phyloP scores from a whole-genome alignment of 495 filamentous ascomycete genomes.

The Lindgomyces ingoldianus region DNA sequence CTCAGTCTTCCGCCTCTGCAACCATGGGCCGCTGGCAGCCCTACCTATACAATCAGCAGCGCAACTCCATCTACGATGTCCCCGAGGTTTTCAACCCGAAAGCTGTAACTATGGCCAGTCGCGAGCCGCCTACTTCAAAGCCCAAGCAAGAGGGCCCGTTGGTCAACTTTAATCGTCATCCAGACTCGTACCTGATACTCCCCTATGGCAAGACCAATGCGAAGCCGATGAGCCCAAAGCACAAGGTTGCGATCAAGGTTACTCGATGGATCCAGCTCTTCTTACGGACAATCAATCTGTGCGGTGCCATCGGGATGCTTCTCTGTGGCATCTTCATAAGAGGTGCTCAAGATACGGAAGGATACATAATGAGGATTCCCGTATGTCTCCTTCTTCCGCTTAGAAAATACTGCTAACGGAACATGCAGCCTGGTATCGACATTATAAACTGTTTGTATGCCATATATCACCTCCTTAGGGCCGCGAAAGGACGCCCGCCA shows the following conservation, averaged over 20 bases:
- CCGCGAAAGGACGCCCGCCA: slow-evolving; percentile 66
- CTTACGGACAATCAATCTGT: slow-evolving; percentile 63
- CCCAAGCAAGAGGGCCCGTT: slow-evolving; percentile 72
- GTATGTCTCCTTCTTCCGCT: slow-evolving; percentile 52
- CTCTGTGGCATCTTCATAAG: slow-evolving; percentile 72
- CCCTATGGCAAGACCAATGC: slow-evolving; percentile 55
- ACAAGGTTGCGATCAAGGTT: slow-evolving; percentile 68
- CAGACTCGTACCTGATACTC: slow-evolving; percentile 61
- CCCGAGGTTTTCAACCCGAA: slow-evolving; percentile 77
- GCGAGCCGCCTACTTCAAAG: slow-evolving; percentile 55
- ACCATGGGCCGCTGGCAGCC: slow-evolving; percentile 55
- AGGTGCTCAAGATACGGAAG: slow-evolving; percentile 58
- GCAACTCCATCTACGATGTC: slow-evolving; percentile 52
- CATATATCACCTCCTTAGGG: slow-evolving; percentile 71
- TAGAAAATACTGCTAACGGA: slow-evolving; percentile 4
- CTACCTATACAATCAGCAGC: slow-evolving; percentile 71
- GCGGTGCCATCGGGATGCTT: slow-evolving; percentile 68
- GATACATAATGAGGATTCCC: slow-evolving; percentile 76
- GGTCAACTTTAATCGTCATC: slow-evolving; percentile 76
- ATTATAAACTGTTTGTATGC: slow-evolving; percentile 71
- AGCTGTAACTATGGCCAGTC: slow-evolving; percentile 73
- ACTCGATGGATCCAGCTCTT: slow-evolving; percentile 65
- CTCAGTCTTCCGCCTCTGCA: slow-evolving; percentile 13
- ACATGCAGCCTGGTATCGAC: slow-evolving; percentile 66
- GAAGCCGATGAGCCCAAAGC: slow-evolving; percentile 68